Evolutionary conservation across 1,139 yeast genomes (phyloP).

Genomic region (Sporopachydermia cereana): DNA sequence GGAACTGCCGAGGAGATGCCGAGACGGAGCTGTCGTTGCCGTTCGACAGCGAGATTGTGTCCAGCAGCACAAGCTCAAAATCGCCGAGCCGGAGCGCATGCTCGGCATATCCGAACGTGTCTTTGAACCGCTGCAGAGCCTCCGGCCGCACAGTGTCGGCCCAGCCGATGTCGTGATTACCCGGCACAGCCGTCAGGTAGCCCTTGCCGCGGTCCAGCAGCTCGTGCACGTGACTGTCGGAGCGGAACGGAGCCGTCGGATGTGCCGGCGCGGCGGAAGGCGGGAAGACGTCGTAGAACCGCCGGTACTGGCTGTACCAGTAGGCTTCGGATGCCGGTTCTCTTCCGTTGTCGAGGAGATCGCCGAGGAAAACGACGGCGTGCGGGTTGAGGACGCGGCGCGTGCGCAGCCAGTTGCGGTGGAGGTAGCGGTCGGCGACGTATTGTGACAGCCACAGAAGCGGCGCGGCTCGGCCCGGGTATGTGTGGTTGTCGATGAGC

Average conservation of each 20-base stretch:
- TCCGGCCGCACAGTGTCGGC: slow-evolving; percentile 39
- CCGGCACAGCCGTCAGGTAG: slow-evolving; percentile 37
- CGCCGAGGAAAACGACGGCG: slow-evolving; percentile 56
- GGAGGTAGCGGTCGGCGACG: slow-evolving; percentile 51
- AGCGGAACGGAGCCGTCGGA: slow-evolving; percentile 23
- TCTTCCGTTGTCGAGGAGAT: slow-evolving; percentile 69
- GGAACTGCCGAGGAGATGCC: slow-evolving; percentile 21
- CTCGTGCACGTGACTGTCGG: slow-evolving; percentile 29
- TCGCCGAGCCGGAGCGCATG: slow-evolving; percentile 46
- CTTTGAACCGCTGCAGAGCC: slow-evolving; percentile 39
- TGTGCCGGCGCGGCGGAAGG: not conserved
- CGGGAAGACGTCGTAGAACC: slow-evolving; percentile 43
- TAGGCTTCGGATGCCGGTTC: slow-evolving; percentile 43
- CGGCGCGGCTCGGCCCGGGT: slow-evolving; percentile 7
- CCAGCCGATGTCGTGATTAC: slow-evolving; percentile 75
- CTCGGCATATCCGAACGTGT: slow-evolving; percentile 42
- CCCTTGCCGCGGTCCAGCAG: slow-evolving; percentile 19
- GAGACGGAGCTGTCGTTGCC: slow-evolving; percentile 24
- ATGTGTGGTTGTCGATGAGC: slow-evolving; percentile 6
- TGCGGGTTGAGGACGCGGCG: slow-evolving; percentile 47
- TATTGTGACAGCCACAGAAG: slow-evolving; percentile 10
- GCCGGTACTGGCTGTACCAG: slow-evolving; percentile 47
- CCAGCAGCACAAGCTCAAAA: slow-evolving; percentile 51
- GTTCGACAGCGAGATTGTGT: slow-evolving; percentile 53
- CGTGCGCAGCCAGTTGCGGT: slow-evolving; percentile 44